Evolutionary conservation across 192 early-diverging fungal species (phyloP).

Genomic region (Coemansia biformis): DNA sequence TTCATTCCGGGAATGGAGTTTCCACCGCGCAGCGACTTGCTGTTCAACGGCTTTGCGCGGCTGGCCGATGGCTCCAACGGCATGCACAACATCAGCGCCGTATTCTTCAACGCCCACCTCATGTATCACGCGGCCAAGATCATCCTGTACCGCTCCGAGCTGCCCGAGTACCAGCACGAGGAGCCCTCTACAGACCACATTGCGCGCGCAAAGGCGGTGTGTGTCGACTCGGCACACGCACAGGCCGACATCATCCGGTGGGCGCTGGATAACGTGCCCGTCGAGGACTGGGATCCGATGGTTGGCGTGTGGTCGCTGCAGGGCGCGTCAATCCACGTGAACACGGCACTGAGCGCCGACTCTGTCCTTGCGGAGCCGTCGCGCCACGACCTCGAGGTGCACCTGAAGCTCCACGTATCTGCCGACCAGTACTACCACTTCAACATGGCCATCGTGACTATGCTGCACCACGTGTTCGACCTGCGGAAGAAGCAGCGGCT

Average conservation of each 20-base stretch:
- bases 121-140: conserved; percentile 50
- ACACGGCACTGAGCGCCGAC: conserved; percentile 34
- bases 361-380: conserved; percentile 35
- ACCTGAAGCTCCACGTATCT: conserved; percentile 43
- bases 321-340: conserved; percentile 47
- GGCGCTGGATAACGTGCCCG: conserved; percentile 37
- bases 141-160: conserved; percentile 48
- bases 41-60: conserved; percentile 19
- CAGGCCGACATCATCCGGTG: conserved; percentile 47
- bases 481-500: conserved; percentile 43
- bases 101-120: conserved; percentile 39
- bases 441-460: conserved; percentile 51
- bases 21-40: conserved; percentile 35
- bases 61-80: conserved; percentile 9
- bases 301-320: conserved; percentile 50
- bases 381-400: conserved; percentile 44
- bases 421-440: conserved; percentile 51
- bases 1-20: conserved; percentile 41
- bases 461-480: conserved; percentile 49
- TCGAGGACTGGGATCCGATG: conserved; percentile 49
- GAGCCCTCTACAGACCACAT: conserved; percentile 17
- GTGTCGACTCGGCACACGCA: conserved; percentile 42
- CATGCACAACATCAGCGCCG: conserved; percentile 19
- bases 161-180: conserved; percentile 47
- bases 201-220: conserved; percentile 38